A percentile compares a stretch with the other conserved stretches of the same genome.
These are phyloP conservation scores for Nannochloropsis granulata DNA, from an alignment of 108 stramenopile genomes.

Conservation along the genomic window DNA sequence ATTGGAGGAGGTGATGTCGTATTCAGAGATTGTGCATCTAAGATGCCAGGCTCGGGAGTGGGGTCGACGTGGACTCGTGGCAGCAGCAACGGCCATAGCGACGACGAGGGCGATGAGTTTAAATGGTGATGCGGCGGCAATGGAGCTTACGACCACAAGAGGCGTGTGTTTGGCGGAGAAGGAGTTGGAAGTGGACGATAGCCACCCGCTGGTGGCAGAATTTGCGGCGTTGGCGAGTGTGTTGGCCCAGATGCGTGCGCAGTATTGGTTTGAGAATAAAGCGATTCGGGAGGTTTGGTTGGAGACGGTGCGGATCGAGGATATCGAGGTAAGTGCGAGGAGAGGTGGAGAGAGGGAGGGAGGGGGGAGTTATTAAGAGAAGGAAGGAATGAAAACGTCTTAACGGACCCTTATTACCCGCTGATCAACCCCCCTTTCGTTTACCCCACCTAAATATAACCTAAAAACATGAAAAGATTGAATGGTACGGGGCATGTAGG, in stretches of 20 bases:
- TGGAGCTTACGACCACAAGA: not conserved
- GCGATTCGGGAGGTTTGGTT: not conserved
- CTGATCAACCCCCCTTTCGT: too few relatives aligned
- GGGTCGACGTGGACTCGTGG: not conserved
- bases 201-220: not conserved
- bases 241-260: not conserved
- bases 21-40: not conserved
- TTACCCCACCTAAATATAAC: not conserved
- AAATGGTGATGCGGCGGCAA: not conserved
- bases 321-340: not conserved
- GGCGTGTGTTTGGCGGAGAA: not conserved
- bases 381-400: too few relatives aligned
- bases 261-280: not conserved
- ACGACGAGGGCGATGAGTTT: too few relatives aligned
- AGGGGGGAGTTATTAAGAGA: too few relatives aligned
- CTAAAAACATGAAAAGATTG: too few relatives aligned
- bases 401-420: too few relatives aligned
- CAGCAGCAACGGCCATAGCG: not conserved
- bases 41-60: not conserved
- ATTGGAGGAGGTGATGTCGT: not conserved
- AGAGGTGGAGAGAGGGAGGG: not conserved
- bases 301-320: not conserved
- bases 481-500: not conserved
- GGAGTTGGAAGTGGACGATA: not conserved
- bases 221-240: not conserved